Percentiles rank a stretch among this genome's conserved stretches.
Conservation (phyloP, 805 yeast genomes). For the Grigorovia transvaalensis region DNA sequence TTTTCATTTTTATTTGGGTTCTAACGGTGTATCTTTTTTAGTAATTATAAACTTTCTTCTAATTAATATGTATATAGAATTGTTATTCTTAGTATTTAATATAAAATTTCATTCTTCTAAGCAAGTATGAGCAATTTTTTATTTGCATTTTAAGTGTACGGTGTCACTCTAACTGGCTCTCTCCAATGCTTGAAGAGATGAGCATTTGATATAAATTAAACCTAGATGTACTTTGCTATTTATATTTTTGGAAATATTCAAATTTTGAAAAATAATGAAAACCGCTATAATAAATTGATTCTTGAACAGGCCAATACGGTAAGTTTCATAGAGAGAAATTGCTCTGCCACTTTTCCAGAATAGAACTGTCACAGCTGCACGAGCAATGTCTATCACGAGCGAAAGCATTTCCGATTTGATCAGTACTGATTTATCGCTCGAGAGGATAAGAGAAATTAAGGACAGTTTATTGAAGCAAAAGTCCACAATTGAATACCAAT, state of each 20-base stretch:
- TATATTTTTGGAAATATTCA: no score
- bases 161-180: no score
- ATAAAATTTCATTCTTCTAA: neutral
- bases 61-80: neutral
- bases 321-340: no score
- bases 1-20: neutral
- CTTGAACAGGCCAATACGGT: no score
- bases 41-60: neutral
- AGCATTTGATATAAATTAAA: no score
- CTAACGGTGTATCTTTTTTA: neutral
- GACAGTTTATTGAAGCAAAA: slow-evolving; percentile 59
- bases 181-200: no score
- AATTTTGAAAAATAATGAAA: no score
- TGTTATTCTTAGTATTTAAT: neutral
- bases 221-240: no score
- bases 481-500: slow-evolving; percentile 61
- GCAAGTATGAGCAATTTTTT: neutral
- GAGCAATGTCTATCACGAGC: neutral
- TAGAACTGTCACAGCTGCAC: no score
- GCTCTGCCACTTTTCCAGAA: no score
- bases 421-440: slow-evolving; percentile 40
- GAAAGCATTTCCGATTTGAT: slow-evolving; percentile 23
- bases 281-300: no score
- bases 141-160: no score
- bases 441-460: slow-evolving; percentile 40